phyloP scores from a whole-genome alignment of 805 yeast species.

The Kazachstania bromeliacearum region DNA sequence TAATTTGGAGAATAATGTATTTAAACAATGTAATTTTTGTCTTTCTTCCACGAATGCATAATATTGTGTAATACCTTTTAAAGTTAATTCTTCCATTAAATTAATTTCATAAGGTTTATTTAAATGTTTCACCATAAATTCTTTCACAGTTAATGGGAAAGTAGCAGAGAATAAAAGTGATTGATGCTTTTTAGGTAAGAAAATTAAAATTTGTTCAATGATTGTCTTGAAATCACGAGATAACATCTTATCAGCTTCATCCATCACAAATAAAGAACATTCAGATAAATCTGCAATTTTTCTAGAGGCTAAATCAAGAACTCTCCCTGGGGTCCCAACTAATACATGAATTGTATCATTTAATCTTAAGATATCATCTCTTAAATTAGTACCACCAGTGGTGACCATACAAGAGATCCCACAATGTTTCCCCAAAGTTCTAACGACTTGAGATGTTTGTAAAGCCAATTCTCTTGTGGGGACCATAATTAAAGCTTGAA shows the following conservation, averaged over 20 bases:
- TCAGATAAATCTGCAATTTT: conserved; percentile 77
- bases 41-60: conserved; percentile 97
- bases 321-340: conserved; percentile 98
- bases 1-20: conserved; percentile 86
- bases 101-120: conserved; percentile 91
- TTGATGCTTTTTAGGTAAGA: conserved; percentile 74
- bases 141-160: conserved; percentile 87
- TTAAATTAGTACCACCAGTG: conserved; percentile 92
- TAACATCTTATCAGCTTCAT: conserved; percentile 96
- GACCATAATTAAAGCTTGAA: conserved; percentile 86
- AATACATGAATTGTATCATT: conserved; percentile 88
- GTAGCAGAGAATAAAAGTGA: conserved; percentile 89
- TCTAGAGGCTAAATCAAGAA: conserved; percentile 86
- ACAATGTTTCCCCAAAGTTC: conserved; percentile 89
- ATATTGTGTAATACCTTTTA: conserved; percentile 93
- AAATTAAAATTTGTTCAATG: conserved; percentile 75
- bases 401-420: conserved; percentile 93
- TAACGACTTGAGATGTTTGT: conserved; percentile 95
- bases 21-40: conserved; percentile 91
- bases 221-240: conserved; percentile 81
- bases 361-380: conserved; percentile 89
- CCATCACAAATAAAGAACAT: conserved; percentile 88
- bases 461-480: conserved; percentile 97
- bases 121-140: conserved; percentile 85
- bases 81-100: conserved; percentile 93